Base-by-base conservation (phyloP, 75 land plant genomes). In the Azolla pinnata region DNA sequence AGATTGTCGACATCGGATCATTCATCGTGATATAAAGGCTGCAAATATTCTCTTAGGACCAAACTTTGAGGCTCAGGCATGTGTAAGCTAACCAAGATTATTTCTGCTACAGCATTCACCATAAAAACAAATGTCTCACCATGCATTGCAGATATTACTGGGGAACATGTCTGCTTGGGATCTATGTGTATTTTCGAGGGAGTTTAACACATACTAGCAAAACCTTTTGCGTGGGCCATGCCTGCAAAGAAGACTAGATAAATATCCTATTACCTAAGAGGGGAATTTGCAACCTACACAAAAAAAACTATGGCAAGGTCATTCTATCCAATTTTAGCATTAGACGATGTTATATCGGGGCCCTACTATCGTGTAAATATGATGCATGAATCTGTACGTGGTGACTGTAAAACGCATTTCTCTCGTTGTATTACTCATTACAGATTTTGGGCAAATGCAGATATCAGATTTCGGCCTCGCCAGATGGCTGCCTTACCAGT, bases 11-110 rank as follows among this genome's bases (percentile, higher is more conserved):
- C 64, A 89, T 62, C 85, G 96, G 29, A 82, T 89, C 4, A 89
- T 89, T 47, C 96, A 89, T 53, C 70, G 96, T 58, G 96, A 89
- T 62, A 89, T 89, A 54, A 89, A 85, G 54, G 85, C 96, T 9
- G 82, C 96, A 31, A 89, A 89, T 62, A 82, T 89, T 24, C 60
- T 89, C 3, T 77, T 89, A 29, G 62, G 70, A 8, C 59, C 79
- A 23, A 82, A 89, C 45, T 89, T 68, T 52, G 76, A 82, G 59
- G 79, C 96, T 31, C 89, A 81, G 86, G 96, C 82, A 14, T 32
- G 35, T 55, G 42, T 38, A 14, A 38, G 42, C 42, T 7, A 38
- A 38, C 42, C 7, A 38, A 7, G 14, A 38, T 7, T 38, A 38
- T 38, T 38, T 7, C 14, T 14, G 14, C 42, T 38, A 14, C 14